Percentiles rank a stretch among this genome's conserved stretches.
Conservation (phyloP, 129 eudicot genomes). For the Pulicaria dysenterica region DNA sequence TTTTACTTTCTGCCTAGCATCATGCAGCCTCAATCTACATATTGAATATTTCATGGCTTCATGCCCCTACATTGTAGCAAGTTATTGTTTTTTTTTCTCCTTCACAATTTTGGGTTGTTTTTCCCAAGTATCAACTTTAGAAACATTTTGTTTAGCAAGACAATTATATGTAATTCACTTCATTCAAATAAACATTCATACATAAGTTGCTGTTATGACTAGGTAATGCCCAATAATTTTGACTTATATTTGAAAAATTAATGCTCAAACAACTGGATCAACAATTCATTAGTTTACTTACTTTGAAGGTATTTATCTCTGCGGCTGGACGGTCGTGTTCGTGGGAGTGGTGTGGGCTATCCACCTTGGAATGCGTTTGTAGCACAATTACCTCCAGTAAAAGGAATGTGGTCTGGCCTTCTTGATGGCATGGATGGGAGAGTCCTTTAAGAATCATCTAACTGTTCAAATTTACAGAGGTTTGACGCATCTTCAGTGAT, state of each 20-base stretch:
- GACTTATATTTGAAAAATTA: not conserved
- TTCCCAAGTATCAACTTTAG: not conserved
- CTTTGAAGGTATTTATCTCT: slow-evolving; percentile 71
- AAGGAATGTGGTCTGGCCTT: slow-evolving; percentile 96
- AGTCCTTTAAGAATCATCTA: slow-evolving; percentile 47
- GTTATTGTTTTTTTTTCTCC: slow-evolving; percentile 1
- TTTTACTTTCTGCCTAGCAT: slow-evolving; percentile 12
- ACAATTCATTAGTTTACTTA: not conserved
- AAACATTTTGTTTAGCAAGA: not conserved
- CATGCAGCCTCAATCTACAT: slow-evolving; percentile 5
- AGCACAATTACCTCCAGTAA: slow-evolving; percentile 85
- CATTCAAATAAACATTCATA: not conserved
- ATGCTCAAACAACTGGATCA: slow-evolving; percentile 4
- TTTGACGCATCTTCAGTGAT: slow-evolving; percentile 26
- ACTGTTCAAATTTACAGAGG: slow-evolving; percentile 32
- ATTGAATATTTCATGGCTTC: slow-evolving; percentile 3
- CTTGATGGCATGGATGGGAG: slow-evolving; percentile 98
- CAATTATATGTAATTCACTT: not conserved
- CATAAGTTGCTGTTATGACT: not conserved
- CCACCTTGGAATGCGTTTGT: slow-evolving; percentile 99
- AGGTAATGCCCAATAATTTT: not conserved
- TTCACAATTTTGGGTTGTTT: slow-evolving; percentile 7
- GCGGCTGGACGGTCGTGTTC: slow-evolving; percentile 87
- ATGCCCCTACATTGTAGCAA: slow-evolving; percentile 17
- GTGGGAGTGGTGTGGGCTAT: slow-evolving; percentile 97